Base-by-base conservation (phyloP, 768 basidiomycete species). In the Leccinum rimulosum region DNA sequence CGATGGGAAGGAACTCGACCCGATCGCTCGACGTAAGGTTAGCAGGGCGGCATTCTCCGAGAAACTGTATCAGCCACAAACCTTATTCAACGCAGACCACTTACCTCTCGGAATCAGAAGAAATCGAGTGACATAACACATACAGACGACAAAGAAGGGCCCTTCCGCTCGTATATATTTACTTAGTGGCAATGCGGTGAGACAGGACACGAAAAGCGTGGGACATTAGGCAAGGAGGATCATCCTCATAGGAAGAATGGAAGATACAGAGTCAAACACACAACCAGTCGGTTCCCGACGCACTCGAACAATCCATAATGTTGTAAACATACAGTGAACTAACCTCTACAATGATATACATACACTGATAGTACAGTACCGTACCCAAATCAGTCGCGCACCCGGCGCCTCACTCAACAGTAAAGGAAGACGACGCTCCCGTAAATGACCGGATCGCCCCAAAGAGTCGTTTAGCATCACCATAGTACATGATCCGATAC, bases 401-500 rank as follows among this genome's bases (percentile, higher is more conserved):
- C 19, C 17, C 19, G 30, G 31, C 12, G 12, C 35, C 19, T 68
- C 54, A 73, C 27, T 31, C 61, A 17, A 90, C 72, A 3, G 80
- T 85, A 72, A 91, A 91, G 52, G 75, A 79, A 25, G 82, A 81
- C 1, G 88, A 89, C 17, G 73, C 73, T 19, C 85, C 86, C 27
- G 78, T 79, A 72, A 92, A 91, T 1, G 87, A 66, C 12, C 77
- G 78, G 59, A 91, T 85, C 30, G 77, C 73, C 7, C 90, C 88
- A 52, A 84, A 74, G 49, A 87, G 69, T 1, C 84, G 78, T 74
- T 91, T 92, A n/a, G 84, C 83, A 70, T 93, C 89, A 9, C 89
- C 91, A 61, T 82, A 85, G 71, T 92, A 92, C 52, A 70, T 74
- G 30, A 92, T 71, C 28, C 86, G 86, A 73, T 91, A 92, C 5